Evolutionary conservation across 345 rosid species (phyloP).

Genomic region (Salix udensis): DNA sequence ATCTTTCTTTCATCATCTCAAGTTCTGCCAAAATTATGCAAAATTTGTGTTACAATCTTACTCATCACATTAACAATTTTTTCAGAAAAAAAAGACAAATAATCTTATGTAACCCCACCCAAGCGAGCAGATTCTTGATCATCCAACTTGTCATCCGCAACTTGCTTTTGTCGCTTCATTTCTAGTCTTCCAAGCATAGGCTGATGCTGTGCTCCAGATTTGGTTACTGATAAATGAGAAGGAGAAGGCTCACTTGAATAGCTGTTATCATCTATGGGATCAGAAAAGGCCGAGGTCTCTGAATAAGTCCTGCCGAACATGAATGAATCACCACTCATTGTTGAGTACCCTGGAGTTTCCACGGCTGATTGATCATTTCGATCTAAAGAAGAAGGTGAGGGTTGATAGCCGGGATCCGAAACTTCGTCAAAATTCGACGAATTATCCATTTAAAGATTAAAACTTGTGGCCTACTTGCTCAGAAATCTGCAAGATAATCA

Average conservation of each 20-base stretch:
- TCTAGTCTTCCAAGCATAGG: constrained; percentile 24
- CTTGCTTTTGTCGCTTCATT: constrained; percentile 31
- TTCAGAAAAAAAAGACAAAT: too few species aligned
- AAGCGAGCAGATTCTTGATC: constrained; percentile 46
- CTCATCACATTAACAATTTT: not conserved
- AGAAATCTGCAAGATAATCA: constrained; percentile 31
- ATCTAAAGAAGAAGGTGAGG: constrained; percentile 51
- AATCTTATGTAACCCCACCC: constrained; percentile 32
- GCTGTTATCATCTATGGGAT: constrained; percentile 50
- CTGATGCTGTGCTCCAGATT: constrained; percentile 28
- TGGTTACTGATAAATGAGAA: constrained; percentile 43
- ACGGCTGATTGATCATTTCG: constrained; percentile 44
- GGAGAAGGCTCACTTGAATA: constrained; percentile 62
- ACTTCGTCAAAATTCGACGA: constrained; percentile 40
- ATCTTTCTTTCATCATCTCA: constrained; percentile 88
- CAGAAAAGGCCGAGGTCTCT: constrained; percentile 62
- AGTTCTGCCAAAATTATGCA: constrained; percentile 40
- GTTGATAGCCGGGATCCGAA: constrained; percentile 46
- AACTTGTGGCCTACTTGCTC: constrained; percentile 11
- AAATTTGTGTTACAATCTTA: not conserved
- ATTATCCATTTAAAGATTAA: constrained; percentile 37
- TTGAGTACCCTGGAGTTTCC: constrained; percentile 58
- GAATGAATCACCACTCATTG: constrained; percentile 53
- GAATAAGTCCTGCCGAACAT: constrained; percentile 54
- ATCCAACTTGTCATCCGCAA: constrained; percentile 33